Evolutionary conservation across 1,284 basidiomycete genomes (phyloP).

Genomic region (Moniliophthora roreri): DNA sequence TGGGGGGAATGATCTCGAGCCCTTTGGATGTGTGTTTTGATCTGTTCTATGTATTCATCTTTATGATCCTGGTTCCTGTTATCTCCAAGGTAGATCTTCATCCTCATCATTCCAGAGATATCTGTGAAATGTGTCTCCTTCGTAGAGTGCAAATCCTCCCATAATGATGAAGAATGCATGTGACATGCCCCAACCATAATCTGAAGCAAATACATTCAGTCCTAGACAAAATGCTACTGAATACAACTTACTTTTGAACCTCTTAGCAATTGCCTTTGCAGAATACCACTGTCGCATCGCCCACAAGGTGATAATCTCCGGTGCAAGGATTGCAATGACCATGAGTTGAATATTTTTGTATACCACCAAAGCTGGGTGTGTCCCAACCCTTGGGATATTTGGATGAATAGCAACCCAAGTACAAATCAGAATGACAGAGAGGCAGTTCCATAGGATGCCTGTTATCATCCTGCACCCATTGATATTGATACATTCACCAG

Average conservation of each 20-base stretch:
- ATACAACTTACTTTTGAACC: slow-evolving; percentile 9
- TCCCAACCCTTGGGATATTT: slow-evolving; percentile 25
- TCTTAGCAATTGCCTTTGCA: slow-evolving; percentile 14
- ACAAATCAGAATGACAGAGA: slow-evolving; percentile 29
- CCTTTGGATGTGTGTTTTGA: too few species aligned
- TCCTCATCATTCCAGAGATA: background rate
- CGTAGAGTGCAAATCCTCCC: background rate
- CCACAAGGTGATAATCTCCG: slow-evolving; percentile 26
- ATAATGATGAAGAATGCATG: background rate
- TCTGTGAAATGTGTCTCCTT: background rate
- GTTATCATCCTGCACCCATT: background rate
- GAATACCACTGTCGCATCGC: slow-evolving; percentile 25
- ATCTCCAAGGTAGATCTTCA: too few species aligned
- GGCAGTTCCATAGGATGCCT: slow-evolving; percentile 28
- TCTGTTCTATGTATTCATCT: too few species aligned
- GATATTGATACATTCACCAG: background rate
- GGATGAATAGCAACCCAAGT: slow-evolving; percentile 35
- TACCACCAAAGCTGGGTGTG: background rate
- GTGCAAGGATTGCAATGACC: slow-evolving; percentile 22
- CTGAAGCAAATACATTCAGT: background rate
- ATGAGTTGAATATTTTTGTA: slow-evolving; percentile 18
- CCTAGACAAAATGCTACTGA: background rate
- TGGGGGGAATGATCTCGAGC: too few species aligned
- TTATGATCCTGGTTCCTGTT: too few species aligned
- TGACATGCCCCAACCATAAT: background rate